These are phyloP conservation scores for Diaporthe humulicola DNA, from an alignment of 2,329 filamentous ascomycete genomes.

Conservation along the genomic window DNA sequence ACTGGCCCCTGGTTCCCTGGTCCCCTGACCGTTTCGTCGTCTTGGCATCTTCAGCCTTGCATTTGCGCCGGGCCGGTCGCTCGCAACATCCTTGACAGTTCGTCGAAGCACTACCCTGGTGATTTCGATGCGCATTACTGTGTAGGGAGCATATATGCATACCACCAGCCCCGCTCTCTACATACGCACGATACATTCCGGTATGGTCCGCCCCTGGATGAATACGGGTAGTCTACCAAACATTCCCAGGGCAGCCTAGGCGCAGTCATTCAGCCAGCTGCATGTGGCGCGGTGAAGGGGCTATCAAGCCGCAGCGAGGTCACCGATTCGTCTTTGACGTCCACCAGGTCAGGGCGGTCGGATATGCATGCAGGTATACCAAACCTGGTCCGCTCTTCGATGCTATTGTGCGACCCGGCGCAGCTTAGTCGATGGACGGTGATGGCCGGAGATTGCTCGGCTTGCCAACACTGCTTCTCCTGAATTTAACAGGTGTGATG, in stretches of 20 bases:
- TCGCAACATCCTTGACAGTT: not conserved
- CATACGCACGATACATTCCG: not conserved
- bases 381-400: not conserved
- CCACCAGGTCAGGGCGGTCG: not conserved
- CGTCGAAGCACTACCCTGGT: not conserved
- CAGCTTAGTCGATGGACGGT: not conserved
- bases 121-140: not conserved
- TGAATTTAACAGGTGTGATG: no score
- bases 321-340: not conserved
- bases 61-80: not conserved
- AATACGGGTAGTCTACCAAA: no score
- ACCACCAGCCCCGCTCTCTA: not conserved
- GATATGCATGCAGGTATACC: not conserved
- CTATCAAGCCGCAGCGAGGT: not conserved
- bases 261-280: not conserved
- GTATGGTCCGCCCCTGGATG: not conserved
- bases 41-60: slow-evolving; percentile 12
- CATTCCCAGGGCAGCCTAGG: not conserved
- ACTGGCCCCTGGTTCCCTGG: not conserved
- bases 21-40: not conserved
- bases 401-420: not conserved
- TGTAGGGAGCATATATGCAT: not conserved
- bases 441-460: not conserved
- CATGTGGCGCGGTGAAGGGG: not conserved
- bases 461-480: not conserved